phyloP scores from a whole-genome alignment of 1,284 basidiomycete genomes.

The Fomes fomentarius region DNA sequence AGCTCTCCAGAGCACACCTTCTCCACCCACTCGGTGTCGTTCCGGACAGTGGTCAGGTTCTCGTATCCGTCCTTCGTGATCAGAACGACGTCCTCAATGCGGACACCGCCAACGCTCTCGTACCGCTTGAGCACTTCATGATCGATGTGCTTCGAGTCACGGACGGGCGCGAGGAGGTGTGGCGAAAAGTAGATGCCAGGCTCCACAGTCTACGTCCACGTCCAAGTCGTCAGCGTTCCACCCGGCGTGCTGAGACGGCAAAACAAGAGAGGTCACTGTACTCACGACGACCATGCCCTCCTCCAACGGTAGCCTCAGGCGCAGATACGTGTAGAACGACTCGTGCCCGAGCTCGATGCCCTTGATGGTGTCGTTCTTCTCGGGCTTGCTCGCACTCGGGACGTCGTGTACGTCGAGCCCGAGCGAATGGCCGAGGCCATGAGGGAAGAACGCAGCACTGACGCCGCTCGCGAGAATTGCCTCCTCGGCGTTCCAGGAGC shows the following conservation, averaged over 20 bases:
- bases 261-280: slow-evolving; percentile 28
- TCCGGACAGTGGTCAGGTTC: slow-evolving; percentile 81
- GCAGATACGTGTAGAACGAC: slow-evolving; percentile 77
- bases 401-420: slow-evolving; percentile 91
- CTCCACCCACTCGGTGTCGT: slow-evolving; percentile 82
- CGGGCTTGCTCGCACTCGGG: slow-evolving; percentile 72
- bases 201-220: slow-evolving; percentile 56
- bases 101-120: slow-evolving; percentile 81
- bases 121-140: slow-evolving; percentile 73
- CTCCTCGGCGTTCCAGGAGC: slow-evolving; percentile 62
- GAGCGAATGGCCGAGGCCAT: slow-evolving; percentile 87
- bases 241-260: no score
- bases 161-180: slow-evolving; percentile 71
- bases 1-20: slow-evolving; percentile 68
- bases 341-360: slow-evolving; percentile 51
- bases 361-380: slow-evolving; percentile 52
- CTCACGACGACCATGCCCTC: slow-evolving; percentile 83
- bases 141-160: slow-evolving; percentile 72
- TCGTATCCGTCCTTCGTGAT: slow-evolving; percentile 70
- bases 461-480: slow-evolving; percentile 77
- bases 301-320: slow-evolving; percentile 73
- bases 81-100: slow-evolving; percentile 88
- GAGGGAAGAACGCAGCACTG: slow-evolving; percentile 87
- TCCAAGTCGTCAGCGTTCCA: neutral
- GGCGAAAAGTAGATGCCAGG: slow-evolving; percentile 89